phyloP scores from a whole-genome alignment of 352 stramenopile species.

The Phytophthora meadii region DNA sequence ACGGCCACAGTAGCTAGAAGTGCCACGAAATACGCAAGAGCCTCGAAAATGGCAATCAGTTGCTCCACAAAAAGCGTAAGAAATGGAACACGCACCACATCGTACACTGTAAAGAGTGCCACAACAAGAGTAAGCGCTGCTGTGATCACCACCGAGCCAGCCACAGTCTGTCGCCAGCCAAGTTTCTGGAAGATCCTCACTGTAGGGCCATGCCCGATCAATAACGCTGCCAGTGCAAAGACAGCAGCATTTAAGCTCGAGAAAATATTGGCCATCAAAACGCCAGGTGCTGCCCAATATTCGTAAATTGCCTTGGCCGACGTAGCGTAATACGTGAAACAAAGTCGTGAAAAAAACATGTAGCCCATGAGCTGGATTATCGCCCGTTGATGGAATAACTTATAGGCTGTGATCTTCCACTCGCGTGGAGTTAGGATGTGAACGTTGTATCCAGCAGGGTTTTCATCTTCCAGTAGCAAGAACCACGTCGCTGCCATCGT shows the following conservation, averaged over 20 bases:
- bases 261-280: constrained; percentile 57
- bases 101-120: constrained; percentile 62
- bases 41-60: constrained; percentile 55
- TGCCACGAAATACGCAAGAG: constrained; percentile 58
- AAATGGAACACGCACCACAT: constrained; percentile 57
- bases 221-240: constrained; percentile 41
- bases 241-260: constrained; percentile 51
- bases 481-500: constrained; percentile 42
- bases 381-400: constrained; percentile 43
- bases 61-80: constrained; percentile 63
- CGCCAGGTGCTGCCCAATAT: constrained; percentile 52
- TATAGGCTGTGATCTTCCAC: constrained; percentile 35
- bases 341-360: constrained; percentile 57
- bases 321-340: constrained; percentile 66
- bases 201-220: constrained; percentile 27
- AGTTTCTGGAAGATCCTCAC: constrained; percentile 30
- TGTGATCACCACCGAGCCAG: constrained; percentile 39
- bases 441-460: constrained; percentile 30
- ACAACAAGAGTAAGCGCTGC: constrained; percentile 45
- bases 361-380: constrained; percentile 52
- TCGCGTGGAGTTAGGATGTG: constrained; percentile 22
- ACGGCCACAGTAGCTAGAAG: constrained; percentile 57
- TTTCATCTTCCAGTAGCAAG: constrained; percentile 45
- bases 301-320: constrained; percentile 64
- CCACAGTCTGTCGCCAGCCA: constrained; percentile 51